Evolutionary conservation across 768 basidiomycete species (phyloP).

Genomic region (Lactarius sp.): DNA sequence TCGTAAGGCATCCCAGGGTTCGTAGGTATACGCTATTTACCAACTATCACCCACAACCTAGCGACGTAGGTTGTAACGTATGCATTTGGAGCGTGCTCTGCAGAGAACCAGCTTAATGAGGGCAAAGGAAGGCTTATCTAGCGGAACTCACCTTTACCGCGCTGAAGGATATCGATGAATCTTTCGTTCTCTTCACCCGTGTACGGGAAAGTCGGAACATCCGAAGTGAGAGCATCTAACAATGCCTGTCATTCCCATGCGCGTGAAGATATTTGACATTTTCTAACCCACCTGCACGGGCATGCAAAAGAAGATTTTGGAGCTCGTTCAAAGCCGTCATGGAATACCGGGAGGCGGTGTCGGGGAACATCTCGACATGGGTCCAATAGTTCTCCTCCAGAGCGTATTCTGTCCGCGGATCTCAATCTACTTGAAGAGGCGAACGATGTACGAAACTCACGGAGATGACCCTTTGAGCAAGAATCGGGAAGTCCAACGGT

Average conservation of each 20-base stretch:
- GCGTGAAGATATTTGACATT: background rate
- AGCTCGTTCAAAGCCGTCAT: constrained; percentile 8
- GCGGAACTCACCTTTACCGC: background rate
- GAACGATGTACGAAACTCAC: background rate
- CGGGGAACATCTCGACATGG: constrained; percentile 18
- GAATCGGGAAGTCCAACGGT: background rate
- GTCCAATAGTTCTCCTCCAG: constrained; percentile 20
- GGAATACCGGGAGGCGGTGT: background rate
- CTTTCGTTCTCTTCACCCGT: background rate
- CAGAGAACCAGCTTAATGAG: background rate
- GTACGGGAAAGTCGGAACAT: constrained; percentile 15
- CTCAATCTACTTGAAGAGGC: background rate
- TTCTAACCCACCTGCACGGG: constrained; percentile 5
- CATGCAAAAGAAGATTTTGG: background rate
- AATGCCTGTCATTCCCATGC: background rate
- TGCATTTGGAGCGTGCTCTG: constrained; percentile 5
- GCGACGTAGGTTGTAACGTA: constrained; percentile 1
- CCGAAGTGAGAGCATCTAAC: constrained; percentile 13
- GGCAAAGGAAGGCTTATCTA: too few relatives aligned
- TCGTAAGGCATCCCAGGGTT: background rate
- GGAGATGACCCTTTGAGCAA: background rate
- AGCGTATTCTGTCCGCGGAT: background rate
- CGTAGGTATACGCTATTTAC: background rate
- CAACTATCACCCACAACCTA: constrained; percentile 5
- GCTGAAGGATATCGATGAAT: constrained; percentile 5